A percentile compares a stretch with the other conserved stretches of the same genome.
phyloP scores from a whole-genome alignment of 352 stramenopile species.

The Phytophthora cactorum region DNA sequence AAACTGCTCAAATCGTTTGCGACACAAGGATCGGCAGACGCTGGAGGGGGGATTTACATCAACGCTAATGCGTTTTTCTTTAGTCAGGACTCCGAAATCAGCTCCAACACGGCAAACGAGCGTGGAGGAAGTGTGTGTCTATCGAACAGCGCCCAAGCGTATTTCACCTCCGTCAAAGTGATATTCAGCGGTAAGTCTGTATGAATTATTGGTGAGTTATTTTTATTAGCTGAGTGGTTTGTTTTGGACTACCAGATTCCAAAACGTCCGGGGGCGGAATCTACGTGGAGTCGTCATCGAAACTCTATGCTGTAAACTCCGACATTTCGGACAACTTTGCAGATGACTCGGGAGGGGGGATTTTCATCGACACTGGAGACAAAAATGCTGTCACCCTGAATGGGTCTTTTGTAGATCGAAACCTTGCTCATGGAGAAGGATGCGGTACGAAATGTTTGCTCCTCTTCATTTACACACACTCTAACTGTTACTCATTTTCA shows the following conservation, averaged over 20 bases:
- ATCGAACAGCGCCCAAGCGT: conserved; percentile 31
- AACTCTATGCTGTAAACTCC: conserved; percentile 28
- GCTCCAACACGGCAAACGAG: conserved; percentile 50
- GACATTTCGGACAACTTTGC: conserved; percentile 51
- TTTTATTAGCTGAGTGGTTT: neutral
- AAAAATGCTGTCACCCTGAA: conserved; percentile 43
- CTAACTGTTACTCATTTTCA: conserved; percentile 6
- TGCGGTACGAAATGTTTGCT: conserved; percentile 35
- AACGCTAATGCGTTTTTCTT: conserved; percentile 36
- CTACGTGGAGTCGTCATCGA: conserved; percentile 47
- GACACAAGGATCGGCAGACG: conserved; percentile 51
- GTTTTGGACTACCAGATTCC: conserved; percentile 34
- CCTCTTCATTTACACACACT: no score
- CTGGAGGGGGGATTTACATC: conserved; percentile 50
- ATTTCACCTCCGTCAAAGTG: conserved; percentile 38
- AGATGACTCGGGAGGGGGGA: conserved; percentile 62
- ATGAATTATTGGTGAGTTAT: neutral
- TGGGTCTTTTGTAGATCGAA: conserved; percentile 32
- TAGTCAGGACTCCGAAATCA: conserved; percentile 29
- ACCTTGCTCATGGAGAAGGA: conserved; percentile 53
- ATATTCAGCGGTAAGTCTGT: conserved; percentile 42
- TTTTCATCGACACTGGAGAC: conserved; percentile 65
- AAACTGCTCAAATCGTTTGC: conserved; percentile 30
- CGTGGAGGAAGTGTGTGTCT: conserved; percentile 56
- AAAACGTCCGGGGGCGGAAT: conserved; percentile 58